Conservation (phyloP, 176 grass and related monocot genomes). For the Raddia guianensis region DNA sequence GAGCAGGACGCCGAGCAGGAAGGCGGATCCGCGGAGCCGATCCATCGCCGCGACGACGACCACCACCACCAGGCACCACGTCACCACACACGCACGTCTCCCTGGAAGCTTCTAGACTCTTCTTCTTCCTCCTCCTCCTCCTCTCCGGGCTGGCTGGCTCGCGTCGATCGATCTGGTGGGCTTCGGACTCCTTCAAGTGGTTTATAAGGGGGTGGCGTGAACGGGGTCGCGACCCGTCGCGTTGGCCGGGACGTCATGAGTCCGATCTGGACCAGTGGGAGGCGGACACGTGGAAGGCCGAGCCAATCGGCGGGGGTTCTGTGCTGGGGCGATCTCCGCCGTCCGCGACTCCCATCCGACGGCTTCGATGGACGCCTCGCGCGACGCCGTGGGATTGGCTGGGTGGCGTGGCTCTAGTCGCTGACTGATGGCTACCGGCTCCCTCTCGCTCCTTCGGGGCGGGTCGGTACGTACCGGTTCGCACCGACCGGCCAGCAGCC, state of each 20-base stretch:
- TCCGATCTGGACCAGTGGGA: slow-evolving; percentile 43
- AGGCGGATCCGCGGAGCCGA: slow-evolving; percentile 59
- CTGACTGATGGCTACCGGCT: too few species aligned
- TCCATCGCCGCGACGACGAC: slow-evolving; percentile 42
- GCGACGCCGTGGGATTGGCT: slow-evolving; percentile 13
- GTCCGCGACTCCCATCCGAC: slow-evolving; percentile 42
- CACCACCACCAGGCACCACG: too few species aligned
- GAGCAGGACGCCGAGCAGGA: slow-evolving; percentile 63
- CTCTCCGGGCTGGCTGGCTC: not conserved
- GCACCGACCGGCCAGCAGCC: not conserved
- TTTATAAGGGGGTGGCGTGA: slow-evolving; percentile 42
- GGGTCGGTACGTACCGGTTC: not conserved
- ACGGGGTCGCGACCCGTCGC: slow-evolving; percentile 22
- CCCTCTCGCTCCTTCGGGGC: not conserved
- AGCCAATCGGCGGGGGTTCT: slow-evolving; percentile 44
- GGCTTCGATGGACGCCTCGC: not conserved
- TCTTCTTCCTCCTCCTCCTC: too few species aligned
- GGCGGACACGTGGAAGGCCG: not conserved
- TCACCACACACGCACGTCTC: too few species aligned
- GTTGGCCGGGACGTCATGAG: slow-evolving; percentile 50
- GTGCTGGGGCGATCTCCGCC: slow-evolving; percentile 45
- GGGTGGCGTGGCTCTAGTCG: slow-evolving; percentile 8
- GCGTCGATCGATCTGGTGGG: not conserved
- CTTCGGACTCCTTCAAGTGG: not conserved
- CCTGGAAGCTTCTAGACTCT: not conserved